Evolutionary conservation across 331 rosid genomes (phyloP).

Genomic region (Acacia pycnantha): DNA sequence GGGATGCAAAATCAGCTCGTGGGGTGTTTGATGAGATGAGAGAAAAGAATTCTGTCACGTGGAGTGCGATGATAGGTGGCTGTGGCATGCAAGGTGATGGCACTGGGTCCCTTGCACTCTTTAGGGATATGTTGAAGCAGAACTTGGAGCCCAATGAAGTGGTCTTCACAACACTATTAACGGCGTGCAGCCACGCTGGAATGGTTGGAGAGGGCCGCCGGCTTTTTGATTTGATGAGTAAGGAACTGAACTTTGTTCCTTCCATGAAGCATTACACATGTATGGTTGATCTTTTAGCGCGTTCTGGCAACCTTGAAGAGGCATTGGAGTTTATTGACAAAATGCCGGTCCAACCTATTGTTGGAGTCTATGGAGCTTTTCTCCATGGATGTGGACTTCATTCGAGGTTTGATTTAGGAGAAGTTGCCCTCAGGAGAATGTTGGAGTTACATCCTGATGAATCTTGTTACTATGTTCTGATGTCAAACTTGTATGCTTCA

Average conservation of each 20-base stretch:
- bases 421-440: slow-evolving; percentile 59
- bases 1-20: slow-evolving; percentile 66
- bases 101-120: slow-evolving; percentile 55
- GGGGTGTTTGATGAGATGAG: slow-evolving; percentile 67
- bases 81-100: slow-evolving; percentile 82
- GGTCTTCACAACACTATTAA: slow-evolving; percentile 60
- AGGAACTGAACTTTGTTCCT: slow-evolving; percentile 59
- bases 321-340: slow-evolving; percentile 62
- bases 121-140: slow-evolving; percentile 65
- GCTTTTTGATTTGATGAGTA: slow-evolving; percentile 59
- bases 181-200: slow-evolving; percentile 88
- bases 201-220: slow-evolving; percentile 72
- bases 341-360: slow-evolving; percentile 63
- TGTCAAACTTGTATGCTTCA: slow-evolving; percentile 74
- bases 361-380: slow-evolving; percentile 77
- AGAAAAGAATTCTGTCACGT: slow-evolving; percentile 64
- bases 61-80: slow-evolving; percentile 84
- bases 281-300: slow-evolving; percentile 75
- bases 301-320: slow-evolving; percentile 76
- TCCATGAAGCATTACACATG: slow-evolving; percentile 79
- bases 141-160: slow-evolving; percentile 61
- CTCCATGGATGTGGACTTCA: slow-evolving; percentile 88
- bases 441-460: slow-evolving; percentile 62
- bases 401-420: slow-evolving; percentile 77
- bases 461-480: slow-evolving; percentile 73